phyloP scores from a whole-genome alignment of 495 filamentous ascomycete species.

The Elasticomyces elasticus region DNA sequence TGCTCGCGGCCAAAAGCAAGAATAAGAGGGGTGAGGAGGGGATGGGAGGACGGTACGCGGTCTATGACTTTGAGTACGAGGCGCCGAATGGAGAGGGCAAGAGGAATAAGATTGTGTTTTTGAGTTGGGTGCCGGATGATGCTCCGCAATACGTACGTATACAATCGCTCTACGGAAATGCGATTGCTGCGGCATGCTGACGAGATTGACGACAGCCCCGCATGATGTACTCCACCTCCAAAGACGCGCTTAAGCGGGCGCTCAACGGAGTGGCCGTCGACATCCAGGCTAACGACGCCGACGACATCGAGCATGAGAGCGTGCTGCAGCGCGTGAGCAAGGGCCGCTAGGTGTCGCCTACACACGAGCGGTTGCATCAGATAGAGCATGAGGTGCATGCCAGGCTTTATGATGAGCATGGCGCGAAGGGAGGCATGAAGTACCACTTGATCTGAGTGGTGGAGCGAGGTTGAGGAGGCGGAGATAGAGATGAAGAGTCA shows the following conservation, averaged over 20 bases:
- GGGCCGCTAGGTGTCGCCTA: slow-evolving; percentile 39
- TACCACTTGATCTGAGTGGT: too few relatives aligned
- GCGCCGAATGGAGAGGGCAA: slow-evolving; percentile 69
- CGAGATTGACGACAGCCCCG: slow-evolving; percentile 48
- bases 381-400: not conserved
- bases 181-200: slow-evolving; percentile 12
- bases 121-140: slow-evolving; percentile 84
- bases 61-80: slow-evolving; percentile 87
- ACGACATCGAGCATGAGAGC: slow-evolving; percentile 77
- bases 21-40: slow-evolving; percentile 55
- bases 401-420: not conserved
- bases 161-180: not conserved
- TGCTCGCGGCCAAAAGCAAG: slow-evolving; percentile 52
- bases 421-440: too few relatives aligned
- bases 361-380: not conserved
- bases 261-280: slow-evolving; percentile 70
- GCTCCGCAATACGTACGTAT: slow-evolving; percentile 66
- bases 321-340: slow-evolving; percentile 74
- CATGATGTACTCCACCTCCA: slow-evolving; percentile 97
- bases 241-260: slow-evolving; percentile 79
- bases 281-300: slow-evolving; percentile 85
- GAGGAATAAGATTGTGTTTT: slow-evolving; percentile 92
- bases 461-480: too few relatives aligned
- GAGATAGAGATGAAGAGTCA: too few relatives aligned
- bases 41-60: slow-evolving; percentile 69